These are phyloP conservation scores for Bothriochloa decipiens DNA, from an alignment of 176 grass and related monocot species.

Conservation along the genomic window DNA sequence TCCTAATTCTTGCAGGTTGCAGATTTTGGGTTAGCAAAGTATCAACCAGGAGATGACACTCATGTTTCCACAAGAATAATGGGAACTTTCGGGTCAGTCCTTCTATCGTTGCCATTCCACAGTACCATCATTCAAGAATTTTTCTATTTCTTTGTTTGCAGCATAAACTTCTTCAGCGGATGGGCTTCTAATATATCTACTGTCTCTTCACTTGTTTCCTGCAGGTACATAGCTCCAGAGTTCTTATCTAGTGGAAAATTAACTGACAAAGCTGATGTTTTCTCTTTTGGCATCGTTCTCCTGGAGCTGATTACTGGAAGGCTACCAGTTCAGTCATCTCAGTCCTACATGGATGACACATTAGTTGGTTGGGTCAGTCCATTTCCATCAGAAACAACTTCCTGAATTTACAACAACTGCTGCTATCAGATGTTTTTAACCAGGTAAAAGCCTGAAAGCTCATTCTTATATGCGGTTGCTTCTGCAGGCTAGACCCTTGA, in stretches of 20 bases:
- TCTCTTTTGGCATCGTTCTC: conserved; percentile 61
- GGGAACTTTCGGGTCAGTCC: conserved; percentile 61
- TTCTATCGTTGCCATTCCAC: not conserved
- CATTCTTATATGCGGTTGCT: conserved; percentile 3
- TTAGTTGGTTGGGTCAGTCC: conserved; percentile 60
- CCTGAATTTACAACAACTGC: not conserved
- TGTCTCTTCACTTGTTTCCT: not conserved
- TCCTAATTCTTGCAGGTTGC: conserved; percentile 49
- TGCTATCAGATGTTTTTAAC: not conserved
- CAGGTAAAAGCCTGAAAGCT: not conserved
- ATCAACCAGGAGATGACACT: conserved; percentile 47
- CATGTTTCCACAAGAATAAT: conserved; percentile 69
- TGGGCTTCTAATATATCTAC: not conserved
- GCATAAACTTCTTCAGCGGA: not conserved
- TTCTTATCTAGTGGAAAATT: conserved; percentile 58
- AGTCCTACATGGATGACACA: conserved; percentile 59
- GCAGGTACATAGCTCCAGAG: conserved; percentile 63
- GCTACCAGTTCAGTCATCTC: conserved; percentile 52
- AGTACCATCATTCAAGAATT: not conserved
- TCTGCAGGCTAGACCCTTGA: conserved; percentile 52
- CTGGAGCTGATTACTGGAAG: conserved; percentile 60
- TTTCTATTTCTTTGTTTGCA: not conserved
- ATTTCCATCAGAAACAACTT: not conserved
- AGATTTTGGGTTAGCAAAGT: conserved; percentile 68
- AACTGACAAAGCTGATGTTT: conserved; percentile 58